Evolutionary conservation across 495 filamentous ascomycete species (phyloP).

Genomic region (Penicillium longicatenatum): DNA sequence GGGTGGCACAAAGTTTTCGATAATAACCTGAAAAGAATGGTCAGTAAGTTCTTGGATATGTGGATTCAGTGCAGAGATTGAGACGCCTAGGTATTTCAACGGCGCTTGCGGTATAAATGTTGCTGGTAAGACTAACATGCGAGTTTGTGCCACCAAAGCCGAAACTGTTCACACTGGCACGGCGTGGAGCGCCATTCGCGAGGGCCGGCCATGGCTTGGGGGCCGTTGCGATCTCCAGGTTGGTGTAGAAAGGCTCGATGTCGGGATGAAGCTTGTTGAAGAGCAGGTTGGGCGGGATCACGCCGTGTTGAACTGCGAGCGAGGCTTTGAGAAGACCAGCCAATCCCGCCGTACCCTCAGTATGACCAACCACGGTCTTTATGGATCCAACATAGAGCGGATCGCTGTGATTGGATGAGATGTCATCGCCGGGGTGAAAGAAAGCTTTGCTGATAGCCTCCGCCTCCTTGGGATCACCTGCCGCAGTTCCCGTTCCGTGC

Average conservation of each 20-base stretch:
- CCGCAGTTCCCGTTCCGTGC: constrained; percentile 57
- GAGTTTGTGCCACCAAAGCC: constrained; percentile 44
- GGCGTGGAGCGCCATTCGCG: constrained; percentile 19
- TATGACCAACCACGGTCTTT: constrained; percentile 29
- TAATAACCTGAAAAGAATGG: too few relatives aligned
- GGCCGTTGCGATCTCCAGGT: constrained; percentile 46
- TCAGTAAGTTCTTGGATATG: too few relatives aligned
- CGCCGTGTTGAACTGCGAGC: constrained; percentile 44
- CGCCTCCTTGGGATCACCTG: constrained; percentile 63
- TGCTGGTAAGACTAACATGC: constrained; percentile 39
- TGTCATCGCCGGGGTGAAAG: too few relatives aligned
- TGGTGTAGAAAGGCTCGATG: constrained; percentile 39
- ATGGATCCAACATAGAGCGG: neutral
- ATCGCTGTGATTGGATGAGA: too few relatives aligned
- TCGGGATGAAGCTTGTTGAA: constrained; percentile 49
- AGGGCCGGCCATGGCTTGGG: neutral
- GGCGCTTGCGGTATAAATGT: too few relatives aligned
- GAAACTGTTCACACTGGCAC: constrained; percentile 41
- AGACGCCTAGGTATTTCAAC: too few relatives aligned
- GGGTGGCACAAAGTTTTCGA: too few relatives aligned
- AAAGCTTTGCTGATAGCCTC: constrained; percentile 22
- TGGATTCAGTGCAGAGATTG: too few relatives aligned
- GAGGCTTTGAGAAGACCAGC: constrained; percentile 59
- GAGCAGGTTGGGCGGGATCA: constrained; percentile 55
- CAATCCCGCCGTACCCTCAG: constrained; percentile 54